Evolutionary conservation across 345 rosid genomes (phyloP).

Genomic region (Aurinia saxatilis): DNA sequence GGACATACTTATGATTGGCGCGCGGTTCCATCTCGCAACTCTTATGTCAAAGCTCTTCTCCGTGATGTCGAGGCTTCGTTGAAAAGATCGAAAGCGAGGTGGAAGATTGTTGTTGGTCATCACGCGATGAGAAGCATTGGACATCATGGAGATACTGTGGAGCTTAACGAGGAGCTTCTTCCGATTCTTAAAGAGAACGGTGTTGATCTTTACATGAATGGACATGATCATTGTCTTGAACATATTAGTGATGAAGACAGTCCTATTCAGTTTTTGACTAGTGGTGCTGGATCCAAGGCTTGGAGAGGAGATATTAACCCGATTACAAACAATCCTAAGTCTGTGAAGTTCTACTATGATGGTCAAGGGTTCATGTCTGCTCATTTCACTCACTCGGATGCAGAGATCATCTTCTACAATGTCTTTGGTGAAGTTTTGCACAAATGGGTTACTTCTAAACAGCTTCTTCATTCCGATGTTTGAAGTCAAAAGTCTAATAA

Average conservation of each 20-base stretch:
- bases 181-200: constrained; percentile 37
- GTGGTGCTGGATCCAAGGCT: constrained; percentile 75
- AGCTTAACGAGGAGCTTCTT: constrained; percentile 43
- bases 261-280: constrained; percentile 46
- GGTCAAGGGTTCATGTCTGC: constrained; percentile 66
- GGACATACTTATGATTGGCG: constrained; percentile 62
- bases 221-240: constrained; percentile 64
- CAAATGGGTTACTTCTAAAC: constrained; percentile 29
- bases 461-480: constrained; percentile 20
- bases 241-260: constrained; percentile 45
- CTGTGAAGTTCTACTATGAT: constrained; percentile 43
- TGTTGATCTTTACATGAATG: constrained; percentile 66
- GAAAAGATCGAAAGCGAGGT: constrained; percentile 40
- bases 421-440: constrained; percentile 47
- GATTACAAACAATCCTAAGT: constrained; percentile 26
- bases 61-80: constrained; percentile 45
- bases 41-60: constrained; percentile 33
- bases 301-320: constrained; percentile 53
- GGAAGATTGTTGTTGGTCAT: constrained; percentile 80
- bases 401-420: constrained; percentile 43
- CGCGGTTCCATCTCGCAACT: constrained; percentile 43
- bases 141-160: constrained; percentile 59
- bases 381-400: constrained; percentile 32
- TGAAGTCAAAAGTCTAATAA: not conserved
- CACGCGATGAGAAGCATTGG: constrained; percentile 66